Conservation (phyloP, 164 flowering plant genomes). For the Magnolia changhungtana region DNA sequence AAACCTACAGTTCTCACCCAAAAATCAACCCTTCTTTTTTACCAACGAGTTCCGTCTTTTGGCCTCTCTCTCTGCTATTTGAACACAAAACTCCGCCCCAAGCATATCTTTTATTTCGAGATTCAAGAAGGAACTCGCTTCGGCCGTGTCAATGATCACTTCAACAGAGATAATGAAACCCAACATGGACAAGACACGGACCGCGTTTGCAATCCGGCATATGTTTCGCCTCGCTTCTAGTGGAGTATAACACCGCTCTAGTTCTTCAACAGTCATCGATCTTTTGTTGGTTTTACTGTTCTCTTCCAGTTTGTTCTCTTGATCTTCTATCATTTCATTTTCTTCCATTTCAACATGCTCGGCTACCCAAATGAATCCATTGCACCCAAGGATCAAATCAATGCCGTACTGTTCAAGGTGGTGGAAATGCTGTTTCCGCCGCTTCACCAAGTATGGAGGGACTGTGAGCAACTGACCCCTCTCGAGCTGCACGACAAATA, state of each 20-base stretch:
- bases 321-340: conserved; percentile 46
- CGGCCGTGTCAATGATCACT: conserved; percentile 46
- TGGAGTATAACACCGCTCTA: conserved; percentile 45
- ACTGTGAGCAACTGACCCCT: conserved; percentile 77
- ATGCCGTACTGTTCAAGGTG: conserved; percentile 70
- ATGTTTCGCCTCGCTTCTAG: conserved; percentile 60
- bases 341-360: conserved; percentile 67
- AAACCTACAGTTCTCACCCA: neutral
- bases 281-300: conserved; percentile 10
- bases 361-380: conserved; percentile 94
- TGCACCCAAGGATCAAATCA: conserved; percentile 86
- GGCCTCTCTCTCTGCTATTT: conserved; percentile 76
- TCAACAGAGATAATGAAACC: conserved; percentile 73
- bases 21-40: conserved; percentile 31
- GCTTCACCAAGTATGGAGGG: conserved; percentile 78
- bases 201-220: conserved; percentile 79
- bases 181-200: conserved; percentile 59
- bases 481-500: conserved; percentile 59
- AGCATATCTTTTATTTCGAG: conserved; percentile 80
- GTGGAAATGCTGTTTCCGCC: conserved; percentile 91
- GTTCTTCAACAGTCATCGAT: conserved; percentile 33
- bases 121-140: conserved; percentile 47
- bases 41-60: conserved; percentile 43
- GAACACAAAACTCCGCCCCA: conserved; percentile 80
- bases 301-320: conserved; percentile 34